Evolutionary conservation across 495 filamentous ascomycete species (phyloP).

Genomic region (Neurospora sp.): DNA sequence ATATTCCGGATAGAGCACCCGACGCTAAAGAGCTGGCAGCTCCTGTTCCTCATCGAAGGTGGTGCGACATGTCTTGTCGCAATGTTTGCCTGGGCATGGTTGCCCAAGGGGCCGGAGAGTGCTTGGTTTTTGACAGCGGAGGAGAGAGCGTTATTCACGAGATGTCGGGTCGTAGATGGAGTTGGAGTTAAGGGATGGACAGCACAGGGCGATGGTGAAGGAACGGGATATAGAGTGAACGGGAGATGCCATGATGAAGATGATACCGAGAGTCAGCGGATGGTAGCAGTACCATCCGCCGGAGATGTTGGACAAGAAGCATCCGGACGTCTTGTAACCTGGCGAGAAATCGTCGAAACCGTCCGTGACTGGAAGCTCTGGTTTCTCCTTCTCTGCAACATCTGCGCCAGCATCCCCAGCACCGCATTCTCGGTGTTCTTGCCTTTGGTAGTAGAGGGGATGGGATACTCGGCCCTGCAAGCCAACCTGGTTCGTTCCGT

Average conservation of each 20-base stretch:
- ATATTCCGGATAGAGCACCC: slow-evolving; percentile 18
- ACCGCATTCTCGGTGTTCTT: slow-evolving; percentile 48
- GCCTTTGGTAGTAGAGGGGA: slow-evolving; percentile 37
- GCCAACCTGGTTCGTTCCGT: slow-evolving; percentile 33
- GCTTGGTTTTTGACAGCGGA: slow-evolving; percentile 45
- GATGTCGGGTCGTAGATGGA: background rate
- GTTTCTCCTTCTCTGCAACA: slow-evolving; percentile 41
- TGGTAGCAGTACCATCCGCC: slow-evolving; percentile 10
- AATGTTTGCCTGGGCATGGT: slow-evolving; percentile 36
- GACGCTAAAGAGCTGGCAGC: slow-evolving; percentile 40
- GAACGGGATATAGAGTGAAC: background rate
- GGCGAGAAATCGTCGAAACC: slow-evolving; percentile 38
- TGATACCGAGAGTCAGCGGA: slow-evolving; percentile 14
- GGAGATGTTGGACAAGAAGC: slow-evolving; percentile 11
- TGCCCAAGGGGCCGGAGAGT: slow-evolving; percentile 36
- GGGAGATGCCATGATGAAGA: background rate
- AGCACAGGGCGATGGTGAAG: background rate
- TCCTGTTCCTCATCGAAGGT: slow-evolving; percentile 49
- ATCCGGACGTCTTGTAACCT: slow-evolving; percentile 18
- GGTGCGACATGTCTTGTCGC: slow-evolving; percentile 37
- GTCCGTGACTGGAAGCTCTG: slow-evolving; percentile 43
- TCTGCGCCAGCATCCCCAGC: slow-evolving; percentile 41
- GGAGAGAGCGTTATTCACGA: slow-evolving; percentile 18
- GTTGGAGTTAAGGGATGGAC: slow-evolving; percentile 4
- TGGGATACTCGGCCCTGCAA: slow-evolving; percentile 31